A percentile compares a stretch with the other conserved stretches of the same genome.
Conservation (phyloP, 352 stramenopile species). For the Pythium guiyangense region DNA sequence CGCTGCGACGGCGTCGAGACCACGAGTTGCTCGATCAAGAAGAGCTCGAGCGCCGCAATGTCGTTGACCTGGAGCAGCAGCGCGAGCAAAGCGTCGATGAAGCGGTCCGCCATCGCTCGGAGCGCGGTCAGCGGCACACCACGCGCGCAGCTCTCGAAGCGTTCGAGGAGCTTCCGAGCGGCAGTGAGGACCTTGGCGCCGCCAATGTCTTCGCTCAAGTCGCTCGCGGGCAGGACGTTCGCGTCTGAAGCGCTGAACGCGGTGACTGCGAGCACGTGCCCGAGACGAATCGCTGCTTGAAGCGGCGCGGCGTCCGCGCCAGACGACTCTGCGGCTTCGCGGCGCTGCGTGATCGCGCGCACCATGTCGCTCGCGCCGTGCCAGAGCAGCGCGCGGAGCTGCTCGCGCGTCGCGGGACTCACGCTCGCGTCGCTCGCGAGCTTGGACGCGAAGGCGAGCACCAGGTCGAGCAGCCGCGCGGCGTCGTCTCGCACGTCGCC, state of each 20-base stretch:
- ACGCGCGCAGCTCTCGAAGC: conserved; percentile 30
- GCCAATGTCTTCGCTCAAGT: conserved; percentile 1
- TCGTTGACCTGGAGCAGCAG: conserved; percentile 20
- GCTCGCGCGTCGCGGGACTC: conserved; percentile 4
- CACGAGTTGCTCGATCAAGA: conserved; percentile 46
- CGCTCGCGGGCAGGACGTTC: background rate
- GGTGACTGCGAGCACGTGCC: conserved; percentile 33
- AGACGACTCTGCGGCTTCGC: background rate
- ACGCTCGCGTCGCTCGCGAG: conserved; percentile 12
- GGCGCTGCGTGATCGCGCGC: conserved; percentile 30
- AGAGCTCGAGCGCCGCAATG: conserved; percentile 33
- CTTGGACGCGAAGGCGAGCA: conserved; percentile 27
- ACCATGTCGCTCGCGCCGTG: conserved; percentile 33
- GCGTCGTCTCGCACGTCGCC: conserved; percentile 14
- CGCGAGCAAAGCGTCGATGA: conserved; percentile 39
- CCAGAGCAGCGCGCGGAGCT: conserved; percentile 30
- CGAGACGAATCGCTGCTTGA: conserved; percentile 17
- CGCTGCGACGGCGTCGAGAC: conserved; percentile 21
- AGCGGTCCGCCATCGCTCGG: conserved; percentile 13
- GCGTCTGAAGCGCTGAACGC: conserved; percentile 18
- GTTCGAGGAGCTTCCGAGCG: conserved; percentile 27
- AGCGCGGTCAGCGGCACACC: conserved; percentile 11
- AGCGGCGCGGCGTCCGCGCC: too few relatives aligned
- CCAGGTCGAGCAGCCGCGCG: conserved; percentile 24
- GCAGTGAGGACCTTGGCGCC: conserved; percentile 15